phyloP scores from a whole-genome alignment of 768 basidiomycete species.

The Boletus patriciae region DNA sequence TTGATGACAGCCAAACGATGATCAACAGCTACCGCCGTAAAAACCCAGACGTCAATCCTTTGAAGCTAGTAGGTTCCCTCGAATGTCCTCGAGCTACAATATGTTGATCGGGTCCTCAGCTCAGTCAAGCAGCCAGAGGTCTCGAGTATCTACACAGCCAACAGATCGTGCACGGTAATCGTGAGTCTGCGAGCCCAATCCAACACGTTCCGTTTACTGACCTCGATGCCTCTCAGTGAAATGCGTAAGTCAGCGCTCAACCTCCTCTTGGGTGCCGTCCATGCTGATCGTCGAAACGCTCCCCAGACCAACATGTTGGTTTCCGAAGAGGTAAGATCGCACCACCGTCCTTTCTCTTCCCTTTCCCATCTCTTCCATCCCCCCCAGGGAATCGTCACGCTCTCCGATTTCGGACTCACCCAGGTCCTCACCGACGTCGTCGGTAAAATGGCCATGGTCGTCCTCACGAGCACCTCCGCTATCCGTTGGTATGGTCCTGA shows the following conservation, averaged over 20 bases:
- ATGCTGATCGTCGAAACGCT: slow-evolving; percentile 1
- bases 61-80: slow-evolving; percentile 39
- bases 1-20: background rate
- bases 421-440: slow-evolving; percentile 60
- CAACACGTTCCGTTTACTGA: slow-evolving; percentile 1
- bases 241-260: slow-evolving; percentile 46
- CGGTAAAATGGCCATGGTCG: slow-evolving; percentile 46
- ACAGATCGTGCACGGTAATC: slow-evolving; percentile 58
- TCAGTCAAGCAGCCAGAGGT: slow-evolving; percentile 55
- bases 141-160: slow-evolving; percentile 55
- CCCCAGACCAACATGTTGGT: slow-evolving; percentile 59
- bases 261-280: background rate
- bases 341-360: background rate
- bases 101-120: slow-evolving; percentile 32
- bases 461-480: slow-evolving; percentile 46
- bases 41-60: slow-evolving; percentile 39
- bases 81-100: background rate
- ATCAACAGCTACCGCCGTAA: slow-evolving; percentile 41
- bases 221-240: slow-evolving; percentile 43
- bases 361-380: background rate
- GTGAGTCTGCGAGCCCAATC: slow-evolving; percentile 38
- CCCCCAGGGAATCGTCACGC: slow-evolving; percentile 49
- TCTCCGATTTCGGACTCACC: slow-evolving; percentile 66
- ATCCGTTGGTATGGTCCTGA: slow-evolving; percentile 66
- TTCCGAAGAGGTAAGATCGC: slow-evolving; percentile 40